Percentiles rank a stretch among this genome's conserved stretches.
Conservation (phyloP, 306 rosid species). For the Vigna unguiculata region DNA sequence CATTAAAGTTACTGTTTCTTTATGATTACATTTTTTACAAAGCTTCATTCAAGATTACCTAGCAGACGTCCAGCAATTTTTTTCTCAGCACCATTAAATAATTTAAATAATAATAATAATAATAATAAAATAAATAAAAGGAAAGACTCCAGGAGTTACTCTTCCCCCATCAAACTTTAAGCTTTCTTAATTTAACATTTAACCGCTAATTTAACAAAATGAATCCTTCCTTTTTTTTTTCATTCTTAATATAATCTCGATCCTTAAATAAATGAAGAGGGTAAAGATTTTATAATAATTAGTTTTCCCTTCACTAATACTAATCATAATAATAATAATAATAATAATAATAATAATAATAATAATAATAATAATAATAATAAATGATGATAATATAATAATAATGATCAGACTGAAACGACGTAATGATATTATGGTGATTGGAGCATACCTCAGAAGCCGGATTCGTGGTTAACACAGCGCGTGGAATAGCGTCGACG, state of each 20-base stretch:
- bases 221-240: too few relatives aligned
- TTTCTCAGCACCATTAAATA: not conserved
- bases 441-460: slow-evolving; percentile 62
- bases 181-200: too few relatives aligned
- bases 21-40: not conserved
- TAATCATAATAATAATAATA: not conserved
- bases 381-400: not conserved
- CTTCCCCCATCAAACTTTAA: too few relatives aligned
- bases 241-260: too few relatives aligned
- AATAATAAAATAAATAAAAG: not conserved
- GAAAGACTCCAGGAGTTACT: not conserved
- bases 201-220: too few relatives aligned
- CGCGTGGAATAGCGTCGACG: slow-evolving; percentile 53
- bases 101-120: not conserved
- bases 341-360: not conserved
- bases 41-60: not conserved
- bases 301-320: too few relatives aligned
- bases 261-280: too few relatives aligned
- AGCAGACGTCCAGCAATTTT: not conserved
- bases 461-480: slow-evolving; percentile 63
- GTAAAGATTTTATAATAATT: too few relatives aligned
- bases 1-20: slow-evolving; percentile 8
- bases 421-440: not conserved
- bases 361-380: not conserved
- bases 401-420: slow-evolving; percentile 5